Evolutionary conservation across 208 protist genomes (phyloP).

Genomic region (Acanthamoeba divionensis): DNA sequence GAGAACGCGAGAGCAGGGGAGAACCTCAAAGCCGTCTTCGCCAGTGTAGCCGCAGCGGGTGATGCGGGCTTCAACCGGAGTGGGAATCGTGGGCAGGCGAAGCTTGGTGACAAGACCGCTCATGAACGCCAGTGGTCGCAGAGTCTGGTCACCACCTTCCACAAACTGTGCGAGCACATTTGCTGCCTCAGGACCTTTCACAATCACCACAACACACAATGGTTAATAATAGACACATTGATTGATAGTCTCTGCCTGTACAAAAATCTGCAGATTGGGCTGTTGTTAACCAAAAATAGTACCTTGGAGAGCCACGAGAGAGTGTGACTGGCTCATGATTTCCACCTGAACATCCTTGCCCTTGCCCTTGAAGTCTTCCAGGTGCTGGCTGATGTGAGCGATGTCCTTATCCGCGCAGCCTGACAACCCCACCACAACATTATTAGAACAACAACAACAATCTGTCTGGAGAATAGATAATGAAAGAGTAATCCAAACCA

Average conservation of each 20-base stretch:
- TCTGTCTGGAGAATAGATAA: too few species aligned
- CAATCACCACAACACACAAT: background rate
- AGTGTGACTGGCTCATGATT: conserved; percentile 53
- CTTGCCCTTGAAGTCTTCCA: conserved; percentile 66
- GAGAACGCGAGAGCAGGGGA: conserved; percentile 58
- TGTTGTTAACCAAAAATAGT: background rate
- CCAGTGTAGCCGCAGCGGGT: conserved; percentile 96
- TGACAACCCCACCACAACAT: conserved; percentile 90
- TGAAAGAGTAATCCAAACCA: too few species aligned
- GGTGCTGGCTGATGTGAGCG: conserved; percentile 79
- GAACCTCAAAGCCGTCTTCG: conserved; percentile 98
- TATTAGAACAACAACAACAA: too few species aligned
- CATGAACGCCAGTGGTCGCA: conserved; percentile 84
- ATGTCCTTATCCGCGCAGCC: conserved; percentile 93
- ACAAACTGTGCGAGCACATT: conserved; percentile 46
- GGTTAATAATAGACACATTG: too few species aligned
- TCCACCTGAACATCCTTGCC: conserved; percentile 84
- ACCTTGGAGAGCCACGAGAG: conserved; percentile 54
- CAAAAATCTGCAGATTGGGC: too few species aligned
- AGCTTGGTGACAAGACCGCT: conserved; percentile 51
- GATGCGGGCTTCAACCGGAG: background rate
- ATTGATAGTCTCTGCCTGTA: too few species aligned
- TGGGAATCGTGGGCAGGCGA: conserved; percentile 62
- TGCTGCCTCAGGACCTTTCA: conserved; percentile 59
- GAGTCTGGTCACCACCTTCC: background rate